Evolutionary conservation across 2,329 filamentous ascomycete species (phyloP).

Genomic region (Xylaria polymorpha): DNA sequence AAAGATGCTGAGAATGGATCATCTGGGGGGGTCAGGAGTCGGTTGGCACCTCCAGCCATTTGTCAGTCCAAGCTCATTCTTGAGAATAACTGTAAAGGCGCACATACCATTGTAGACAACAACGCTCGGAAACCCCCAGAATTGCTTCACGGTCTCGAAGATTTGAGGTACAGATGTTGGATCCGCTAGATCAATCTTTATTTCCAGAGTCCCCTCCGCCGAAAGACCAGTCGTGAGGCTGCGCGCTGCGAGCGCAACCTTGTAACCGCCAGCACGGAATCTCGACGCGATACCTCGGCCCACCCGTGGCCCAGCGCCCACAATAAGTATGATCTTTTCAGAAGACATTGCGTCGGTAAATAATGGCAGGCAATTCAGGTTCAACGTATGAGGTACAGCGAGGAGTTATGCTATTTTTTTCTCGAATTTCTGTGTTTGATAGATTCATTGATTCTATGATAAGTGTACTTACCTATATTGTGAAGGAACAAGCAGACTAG

Average conservation of each 20-base stretch:
- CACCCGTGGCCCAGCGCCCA: neutral
- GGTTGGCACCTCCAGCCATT: neutral
- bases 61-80: neutral
- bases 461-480: neutral
- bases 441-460: neutral
- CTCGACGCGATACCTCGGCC: neutral
- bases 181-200: neutral
- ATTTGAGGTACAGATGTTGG: neutral
- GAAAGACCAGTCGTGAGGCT: neutral
- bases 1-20: conserved; percentile 1
- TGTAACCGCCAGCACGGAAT: neutral
- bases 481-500: neutral
- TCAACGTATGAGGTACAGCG: neutral
- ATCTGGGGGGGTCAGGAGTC: neutral
- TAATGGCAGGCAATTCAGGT: neutral
- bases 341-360: neutral
- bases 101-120: neutral
- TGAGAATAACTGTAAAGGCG: neutral
- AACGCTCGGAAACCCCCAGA: neutral
- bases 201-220: neutral
- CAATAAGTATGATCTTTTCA: neutral
- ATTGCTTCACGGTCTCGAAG: neutral
- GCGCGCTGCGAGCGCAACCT: conserved; percentile 4
- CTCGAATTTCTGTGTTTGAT: neutral
- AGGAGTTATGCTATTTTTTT: neutral